Evolutionary conservation across 805 yeast genomes (phyloP).

Genomic region (Saitoella complicata): DNA sequence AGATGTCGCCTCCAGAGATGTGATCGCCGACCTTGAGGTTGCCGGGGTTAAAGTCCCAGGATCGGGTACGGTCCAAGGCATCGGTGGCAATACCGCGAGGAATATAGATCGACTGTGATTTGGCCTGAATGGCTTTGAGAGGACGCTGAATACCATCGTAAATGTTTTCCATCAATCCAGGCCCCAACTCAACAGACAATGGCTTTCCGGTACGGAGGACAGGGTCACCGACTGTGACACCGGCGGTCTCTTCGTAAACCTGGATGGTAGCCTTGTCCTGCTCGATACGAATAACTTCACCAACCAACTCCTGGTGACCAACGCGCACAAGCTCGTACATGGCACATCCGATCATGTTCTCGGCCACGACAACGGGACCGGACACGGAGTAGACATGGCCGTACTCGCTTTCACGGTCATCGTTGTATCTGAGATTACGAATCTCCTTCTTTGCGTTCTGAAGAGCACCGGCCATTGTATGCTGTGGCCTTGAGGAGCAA

Average conservation of each 20-base stretch:
- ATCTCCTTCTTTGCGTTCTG: slow-evolving; percentile 94
- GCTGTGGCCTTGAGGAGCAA: no score
- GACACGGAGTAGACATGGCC: slow-evolving; percentile 31
- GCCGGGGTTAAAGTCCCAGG: slow-evolving; percentile 73
- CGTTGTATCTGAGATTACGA: slow-evolving; percentile 68
- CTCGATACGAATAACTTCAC: slow-evolving; percentile 94
- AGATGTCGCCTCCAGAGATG: slow-evolving; percentile 94
- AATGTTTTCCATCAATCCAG: slow-evolving; percentile 97
- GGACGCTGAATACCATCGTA: slow-evolving; percentile 99
- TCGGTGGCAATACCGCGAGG: slow-evolving; percentile 99
- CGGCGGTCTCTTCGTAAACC: slow-evolving; percentile 98
- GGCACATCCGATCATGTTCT: slow-evolving; percentile 98
- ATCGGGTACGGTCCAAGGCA: slow-evolving; percentile 65
- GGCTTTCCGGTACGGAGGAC: slow-evolving; percentile 97
- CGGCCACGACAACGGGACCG: slow-evolving; percentile 67
- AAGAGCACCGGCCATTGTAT: slow-evolving; percentile 72
- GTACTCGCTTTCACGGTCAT: slow-evolving; percentile 56
- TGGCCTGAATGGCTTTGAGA: slow-evolving; percentile 75
- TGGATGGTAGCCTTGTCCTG: slow-evolving; percentile 96
- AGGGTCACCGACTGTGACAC: slow-evolving; percentile 98
- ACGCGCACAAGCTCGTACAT: slow-evolving; percentile 91
- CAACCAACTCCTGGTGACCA: slow-evolving; percentile 92
- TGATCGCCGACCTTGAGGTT: slow-evolving; percentile 80
- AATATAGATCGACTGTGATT: slow-evolving; percentile 81
- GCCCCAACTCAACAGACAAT: slow-evolving; percentile 96